Percentiles rank a stretch among this genome's conserved stretches.
These are phyloP conservation scores for Aureobasidium leucospermi DNA, from an alignment of 2,329 filamentous ascomycete genomes.

Conservation along the genomic window DNA sequence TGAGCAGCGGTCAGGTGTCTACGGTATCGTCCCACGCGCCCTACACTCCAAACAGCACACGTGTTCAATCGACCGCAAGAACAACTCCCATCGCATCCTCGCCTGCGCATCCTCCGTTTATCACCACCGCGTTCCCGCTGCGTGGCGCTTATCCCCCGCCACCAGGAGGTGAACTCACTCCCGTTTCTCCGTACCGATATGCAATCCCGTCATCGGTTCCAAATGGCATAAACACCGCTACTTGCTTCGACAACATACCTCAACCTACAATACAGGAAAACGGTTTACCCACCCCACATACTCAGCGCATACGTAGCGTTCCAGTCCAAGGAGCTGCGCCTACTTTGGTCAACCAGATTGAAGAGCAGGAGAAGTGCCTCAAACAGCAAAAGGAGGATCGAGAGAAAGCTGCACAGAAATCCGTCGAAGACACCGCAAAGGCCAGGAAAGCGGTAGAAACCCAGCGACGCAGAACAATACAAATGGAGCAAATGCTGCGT, in stretches of 20 bases:
- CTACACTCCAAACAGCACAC: slow-evolving; percentile 10
- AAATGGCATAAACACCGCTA: too few species aligned
- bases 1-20: background rate
- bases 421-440: slow-evolving; percentile 47
- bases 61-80: slow-evolving; percentile 21
- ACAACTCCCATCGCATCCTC: slow-evolving; percentile 49
- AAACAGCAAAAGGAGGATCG: slow-evolving; percentile 58
- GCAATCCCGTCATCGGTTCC: background rate
- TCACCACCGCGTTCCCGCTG: background rate
- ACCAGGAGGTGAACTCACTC: slow-evolving; percentile 44
- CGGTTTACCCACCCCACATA: too few species aligned
- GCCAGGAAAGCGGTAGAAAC: slow-evolving; percentile 51
- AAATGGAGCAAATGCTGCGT: slow-evolving; percentile 68
- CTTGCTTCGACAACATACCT: background rate
- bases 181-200: slow-evolving; percentile 52
- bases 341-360: slow-evolving; percentile 24
- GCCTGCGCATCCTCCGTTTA: slow-evolving; percentile 34
- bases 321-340: background rate
- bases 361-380: slow-evolving; percentile 30
- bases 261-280: background rate
- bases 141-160: slow-evolving; percentile 22
- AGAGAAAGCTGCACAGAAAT: slow-evolving; percentile 42
- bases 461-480: background rate
- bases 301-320: slow-evolving; percentile 14
- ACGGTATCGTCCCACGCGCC: slow-evolving; percentile 9